Base-by-base conservation (phyloP, 495 filamentous ascomycete genomes). In the Hyaloscypha finlandica region DNA sequence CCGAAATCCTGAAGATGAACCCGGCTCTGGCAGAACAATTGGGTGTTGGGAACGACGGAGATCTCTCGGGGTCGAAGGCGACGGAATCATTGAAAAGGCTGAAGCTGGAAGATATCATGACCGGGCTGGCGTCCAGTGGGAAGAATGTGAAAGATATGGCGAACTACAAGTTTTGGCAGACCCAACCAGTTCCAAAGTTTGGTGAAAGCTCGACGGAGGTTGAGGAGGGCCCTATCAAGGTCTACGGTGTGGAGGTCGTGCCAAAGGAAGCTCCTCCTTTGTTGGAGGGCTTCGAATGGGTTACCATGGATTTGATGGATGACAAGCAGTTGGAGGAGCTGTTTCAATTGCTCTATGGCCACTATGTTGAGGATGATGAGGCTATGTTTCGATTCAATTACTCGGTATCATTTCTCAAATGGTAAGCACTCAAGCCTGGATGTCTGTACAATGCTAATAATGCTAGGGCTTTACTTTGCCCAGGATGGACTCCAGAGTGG, bases 361-460 rank as follows among this genome's bases (percentile, higher is more conserved):
- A 99, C 75, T 99, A 97, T 68, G 96, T 99, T 52, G 96, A 99
- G 77, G 96, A 99, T 73, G 88, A 92, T 65, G 92, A 96, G 71
- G 92, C 93, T 58, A 96, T 95, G 90, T 99, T 99, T 80, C 85
- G 95, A 54, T 97, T 98, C 82, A 92, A 92, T 75, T 99, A 99
- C 79, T 97, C 94, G 6, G 74, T 84, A 29, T 89, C 90, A 9
- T 94, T 99, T 74, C 79, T 99, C 51, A 88, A 92, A 74, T 99
- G 96, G 94, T 93, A 80, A 59, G 85, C 19, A 9, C 0, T 1
- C n/a, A 29, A 2, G 33, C 8, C 25, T 22, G 16, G 8, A 45
- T 6, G 70, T 30, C 63, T 63, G 45, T 55, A 37, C n/a, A 45
- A 48, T 22, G 42, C 69, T 80, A 63, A 84, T 67, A 48, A 48